Percentiles rank a stretch among this genome's conserved stretches.
Conservation (phyloP, 75 land plant genomes). For the Sequoia sempervirens region DNA sequence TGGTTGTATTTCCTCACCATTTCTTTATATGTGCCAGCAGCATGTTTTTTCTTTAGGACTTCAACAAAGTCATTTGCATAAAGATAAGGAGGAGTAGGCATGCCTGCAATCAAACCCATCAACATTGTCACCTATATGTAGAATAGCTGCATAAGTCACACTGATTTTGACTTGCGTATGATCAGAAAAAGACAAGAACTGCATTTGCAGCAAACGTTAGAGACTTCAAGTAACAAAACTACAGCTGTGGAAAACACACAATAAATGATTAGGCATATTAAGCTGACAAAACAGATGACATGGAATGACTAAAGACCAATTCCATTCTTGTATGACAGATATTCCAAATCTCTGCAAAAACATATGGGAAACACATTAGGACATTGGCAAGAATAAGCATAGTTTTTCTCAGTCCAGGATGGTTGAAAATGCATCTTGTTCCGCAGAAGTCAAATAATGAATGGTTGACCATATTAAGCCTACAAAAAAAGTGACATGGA, state of each 20-base stretch:
- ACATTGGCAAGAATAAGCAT: background rate
- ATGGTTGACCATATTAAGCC: background rate
- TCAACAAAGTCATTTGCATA: conserved; percentile 34
- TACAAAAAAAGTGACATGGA: background rate
- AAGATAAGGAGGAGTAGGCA: conserved; percentile 38
- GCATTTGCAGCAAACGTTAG: background rate
- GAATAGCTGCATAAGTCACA: background rate
- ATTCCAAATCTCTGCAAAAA: background rate
- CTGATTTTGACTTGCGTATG: background rate
- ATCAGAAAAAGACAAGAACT: background rate
- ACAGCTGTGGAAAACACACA: background rate
- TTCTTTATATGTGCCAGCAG: conserved; percentile 35
- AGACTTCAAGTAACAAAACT: background rate
- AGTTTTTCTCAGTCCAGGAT: background rate
- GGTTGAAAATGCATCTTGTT: background rate
- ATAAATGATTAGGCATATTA: background rate
- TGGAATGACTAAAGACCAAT: background rate
- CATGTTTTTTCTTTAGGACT: conserved; percentile 41
- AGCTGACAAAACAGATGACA: background rate
- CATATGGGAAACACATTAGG: background rate
- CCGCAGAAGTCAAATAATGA: background rate
- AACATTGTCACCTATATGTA: background rate
- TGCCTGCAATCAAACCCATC: conserved; percentile 20
- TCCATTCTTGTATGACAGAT: background rate
- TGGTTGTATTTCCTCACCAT: conserved; percentile 22